Evolutionary conservation across 2,329 filamentous ascomycete genomes (phyloP).

Genomic region (Alternaria panax): DNA sequence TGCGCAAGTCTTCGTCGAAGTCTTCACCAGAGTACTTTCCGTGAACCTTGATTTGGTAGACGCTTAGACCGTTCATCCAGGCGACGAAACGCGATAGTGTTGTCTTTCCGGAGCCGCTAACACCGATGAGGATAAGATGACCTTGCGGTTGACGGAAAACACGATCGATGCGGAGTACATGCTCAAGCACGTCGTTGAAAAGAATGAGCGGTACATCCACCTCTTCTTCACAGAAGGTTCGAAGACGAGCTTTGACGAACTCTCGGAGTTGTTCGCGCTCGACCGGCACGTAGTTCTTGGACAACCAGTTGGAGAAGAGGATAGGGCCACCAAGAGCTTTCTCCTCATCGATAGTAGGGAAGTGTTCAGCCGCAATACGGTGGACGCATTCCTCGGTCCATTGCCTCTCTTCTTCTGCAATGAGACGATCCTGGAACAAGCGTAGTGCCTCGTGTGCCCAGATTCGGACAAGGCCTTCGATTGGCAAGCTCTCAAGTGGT

Average conservation of each 20-base stretch:
- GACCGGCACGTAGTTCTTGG: conserved; percentile 97
- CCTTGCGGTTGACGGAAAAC: conserved; percentile 98
- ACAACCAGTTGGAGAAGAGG: conserved; percentile 98
- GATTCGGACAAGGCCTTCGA: conserved; percentile 93
- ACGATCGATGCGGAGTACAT: conserved; percentile 96
- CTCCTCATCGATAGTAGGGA: conserved; percentile 92
- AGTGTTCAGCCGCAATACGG: conserved; percentile 86
- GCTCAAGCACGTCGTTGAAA: conserved; percentile 99
- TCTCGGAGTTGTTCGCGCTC: conserved; percentile 94
- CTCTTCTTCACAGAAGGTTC: conserved; percentile 99
- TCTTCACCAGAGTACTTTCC: conserved; percentile 98
- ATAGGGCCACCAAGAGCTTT: conserved; percentile 92
- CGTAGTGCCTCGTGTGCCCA: conserved; percentile 98
- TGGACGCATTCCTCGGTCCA: conserved; percentile 93
- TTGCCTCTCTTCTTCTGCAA: conserved; percentile 88
- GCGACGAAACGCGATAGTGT: conserved; percentile 97
- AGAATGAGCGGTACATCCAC: conserved; percentile 97
- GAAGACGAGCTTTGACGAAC: conserved; percentile 95
- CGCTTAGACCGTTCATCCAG: conserved; percentile 99
- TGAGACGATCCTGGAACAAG: conserved; percentile 95
- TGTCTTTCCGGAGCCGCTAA: conserved; percentile 98
- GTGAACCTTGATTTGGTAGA: conserved; percentile 99
- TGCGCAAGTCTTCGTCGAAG: conserved; percentile 96
- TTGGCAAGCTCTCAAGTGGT: conserved; percentile 82
- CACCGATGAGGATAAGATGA: conserved; percentile 97